Evolutionary conservation across 2,329 filamentous ascomycete species (phyloP).

Genomic region (Penicillium expansum): DNA sequence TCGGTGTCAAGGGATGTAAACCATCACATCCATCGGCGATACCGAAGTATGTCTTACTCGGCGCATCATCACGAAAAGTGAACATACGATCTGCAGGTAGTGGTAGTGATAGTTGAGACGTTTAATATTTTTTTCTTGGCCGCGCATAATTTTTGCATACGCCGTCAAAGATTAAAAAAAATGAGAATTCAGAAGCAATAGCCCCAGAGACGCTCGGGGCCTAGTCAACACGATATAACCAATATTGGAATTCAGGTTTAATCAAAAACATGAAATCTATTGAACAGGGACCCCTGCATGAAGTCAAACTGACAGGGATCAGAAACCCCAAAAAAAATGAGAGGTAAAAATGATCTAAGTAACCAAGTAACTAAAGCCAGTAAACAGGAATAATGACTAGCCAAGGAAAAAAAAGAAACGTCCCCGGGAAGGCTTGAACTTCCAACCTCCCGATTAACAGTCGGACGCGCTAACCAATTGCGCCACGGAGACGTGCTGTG

Average conservation of each 20-base stretch:
- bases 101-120: slow-evolving; percentile 7
- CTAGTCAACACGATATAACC: neutral
- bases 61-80: slow-evolving; percentile 28
- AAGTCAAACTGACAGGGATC: neutral
- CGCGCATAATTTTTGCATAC: slow-evolving; percentile 34
- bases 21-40: too few species aligned
- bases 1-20: too few species aligned
- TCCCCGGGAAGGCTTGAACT: slow-evolving; percentile 3
- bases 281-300: neutral
- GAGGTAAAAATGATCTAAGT: too few species aligned
- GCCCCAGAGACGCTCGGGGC: slow-evolving; percentile 16
- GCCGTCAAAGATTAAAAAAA: slow-evolving; percentile 46
- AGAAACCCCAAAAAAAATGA: neutral
- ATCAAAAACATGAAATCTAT: neutral
- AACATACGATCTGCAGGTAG: slow-evolving; percentile 51
- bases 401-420: neutral
- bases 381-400: too few species aligned
- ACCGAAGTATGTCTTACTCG: too few species aligned
- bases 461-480: slow-evolving; percentile 2
- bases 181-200: slow-evolving; percentile 57
- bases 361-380: too few species aligned
- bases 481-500: neutral
- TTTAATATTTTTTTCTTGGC: slow-evolving; percentile 34
- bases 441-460: slow-evolving; percentile 3
- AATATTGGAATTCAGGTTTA: neutral